Conservation (phyloP, 352 stramenopile genomes). For the Phytophthora tubulina region DNA sequence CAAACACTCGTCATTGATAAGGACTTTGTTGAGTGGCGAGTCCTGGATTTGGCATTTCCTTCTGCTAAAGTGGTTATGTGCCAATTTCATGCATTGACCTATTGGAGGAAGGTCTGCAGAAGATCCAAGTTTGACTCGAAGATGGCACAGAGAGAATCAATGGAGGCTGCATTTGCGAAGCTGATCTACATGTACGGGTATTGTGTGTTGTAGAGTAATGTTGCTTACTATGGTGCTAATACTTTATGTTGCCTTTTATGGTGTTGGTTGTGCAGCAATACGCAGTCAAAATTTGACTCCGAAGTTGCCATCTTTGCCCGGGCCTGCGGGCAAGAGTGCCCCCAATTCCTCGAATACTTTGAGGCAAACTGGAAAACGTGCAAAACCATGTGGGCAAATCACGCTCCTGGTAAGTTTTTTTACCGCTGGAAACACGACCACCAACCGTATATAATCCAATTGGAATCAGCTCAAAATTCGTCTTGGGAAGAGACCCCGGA, state of each 20-base stretch:
- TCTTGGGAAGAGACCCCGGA: too few species aligned
- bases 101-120: too few species aligned
- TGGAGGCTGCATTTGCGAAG: slow-evolving; percentile 10
- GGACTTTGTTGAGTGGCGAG: too few species aligned
- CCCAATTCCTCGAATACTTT: slow-evolving; percentile 7
- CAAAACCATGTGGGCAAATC: slow-evolving; percentile 13
- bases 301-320: not conserved
- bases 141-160: not conserved
- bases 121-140: slow-evolving; percentile 1
- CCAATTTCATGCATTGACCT: too few species aligned
- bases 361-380: slow-evolving; percentile 12
- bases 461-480: too few species aligned
- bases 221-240: not conserved
- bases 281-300: slow-evolving; percentile 7
- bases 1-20: too few species aligned
- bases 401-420: not conserved
- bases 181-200: slow-evolving; percentile 12
- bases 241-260: not conserved
- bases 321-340: not conserved
- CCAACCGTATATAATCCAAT: too few species aligned
- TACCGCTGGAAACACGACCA: not conserved
- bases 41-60: too few species aligned
- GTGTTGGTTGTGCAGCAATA: not conserved
- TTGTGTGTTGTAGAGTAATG: not conserved
- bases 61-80: too few species aligned